phyloP scores from a whole-genome alignment of 2,329 filamentous ascomycete genomes.

The Coniella lustricola region DNA sequence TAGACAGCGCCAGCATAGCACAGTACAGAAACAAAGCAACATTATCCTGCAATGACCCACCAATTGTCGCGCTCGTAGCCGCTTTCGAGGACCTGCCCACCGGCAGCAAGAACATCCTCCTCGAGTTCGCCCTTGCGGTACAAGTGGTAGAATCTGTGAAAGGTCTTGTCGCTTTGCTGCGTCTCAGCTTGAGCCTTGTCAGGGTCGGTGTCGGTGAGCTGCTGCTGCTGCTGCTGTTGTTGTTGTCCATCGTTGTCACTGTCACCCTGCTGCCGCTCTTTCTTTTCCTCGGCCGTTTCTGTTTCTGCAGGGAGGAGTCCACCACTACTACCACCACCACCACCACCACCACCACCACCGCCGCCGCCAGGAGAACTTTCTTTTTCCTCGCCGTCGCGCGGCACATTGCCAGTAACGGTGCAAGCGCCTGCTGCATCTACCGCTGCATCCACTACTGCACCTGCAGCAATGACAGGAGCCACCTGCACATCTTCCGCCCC shows the following conservation, averaged over 20 bases:
- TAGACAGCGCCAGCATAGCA: too few relatives aligned
- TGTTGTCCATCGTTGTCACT: background rate
- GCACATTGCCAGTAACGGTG: too few relatives aligned
- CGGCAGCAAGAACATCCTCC: slow-evolving; percentile 64
- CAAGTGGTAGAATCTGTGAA: slow-evolving; percentile 89
- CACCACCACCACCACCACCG: slow-evolving; percentile 1
- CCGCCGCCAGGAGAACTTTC: background rate
- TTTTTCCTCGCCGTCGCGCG: background rate
- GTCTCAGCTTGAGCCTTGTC: too few relatives aligned
- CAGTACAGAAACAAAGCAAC: background rate
- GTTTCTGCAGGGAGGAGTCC: too few relatives aligned
- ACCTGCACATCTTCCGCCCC: background rate
- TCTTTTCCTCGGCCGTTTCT: slow-evolving; percentile 2
- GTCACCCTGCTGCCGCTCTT: background rate
- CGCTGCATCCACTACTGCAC: background rate
- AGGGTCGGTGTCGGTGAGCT: slow-evolving; percentile 5
- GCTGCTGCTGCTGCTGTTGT: slow-evolving; percentile 4
- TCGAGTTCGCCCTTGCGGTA: slow-evolving; percentile 85
- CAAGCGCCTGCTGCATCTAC: background rate
- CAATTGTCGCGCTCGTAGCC: slow-evolving; percentile 98
- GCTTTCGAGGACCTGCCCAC: slow-evolving; percentile 66
- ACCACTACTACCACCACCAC: background rate
- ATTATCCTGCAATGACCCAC: slow-evolving; percentile 66
- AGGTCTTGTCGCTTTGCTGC: slow-evolving; percentile 46
- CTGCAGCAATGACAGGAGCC: background rate